Conservation (phyloP, 192 early-diverging fungal species). For the Phlyctochytrium planicorne region DNA sequence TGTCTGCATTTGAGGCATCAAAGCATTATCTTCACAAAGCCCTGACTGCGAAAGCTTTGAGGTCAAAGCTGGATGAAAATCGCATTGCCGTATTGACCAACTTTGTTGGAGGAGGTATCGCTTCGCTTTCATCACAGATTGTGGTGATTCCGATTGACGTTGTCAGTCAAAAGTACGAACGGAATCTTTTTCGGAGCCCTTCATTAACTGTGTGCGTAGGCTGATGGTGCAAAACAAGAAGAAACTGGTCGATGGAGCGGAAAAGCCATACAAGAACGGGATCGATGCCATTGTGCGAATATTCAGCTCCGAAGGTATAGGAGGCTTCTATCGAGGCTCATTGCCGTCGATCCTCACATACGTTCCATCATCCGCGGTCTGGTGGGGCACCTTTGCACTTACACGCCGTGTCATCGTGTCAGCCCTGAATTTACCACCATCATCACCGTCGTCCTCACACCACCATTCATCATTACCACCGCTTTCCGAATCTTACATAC, state of each 20-base stretch:
- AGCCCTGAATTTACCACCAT: no score
- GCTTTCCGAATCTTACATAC: no score
- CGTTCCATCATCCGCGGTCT: constrained; percentile 21
- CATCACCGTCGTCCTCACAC: no score
- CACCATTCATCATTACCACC: no score
- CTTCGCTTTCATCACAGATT: constrained; percentile 24
- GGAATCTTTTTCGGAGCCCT: no score
- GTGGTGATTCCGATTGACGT: constrained; percentile 33
- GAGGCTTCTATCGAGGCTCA: constrained; percentile 25
- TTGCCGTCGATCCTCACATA: constrained; percentile 22
- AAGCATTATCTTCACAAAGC: neutral
- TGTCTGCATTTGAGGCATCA: constrained; percentile 22
- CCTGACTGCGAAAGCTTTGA: no score
- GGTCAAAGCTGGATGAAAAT: constrained; percentile 10
- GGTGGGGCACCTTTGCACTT: constrained; percentile 26
- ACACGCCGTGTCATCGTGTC: constrained; percentile 7
- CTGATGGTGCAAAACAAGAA: neutral
- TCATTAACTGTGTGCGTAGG: neutral
- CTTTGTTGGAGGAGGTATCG: constrained; percentile 26
- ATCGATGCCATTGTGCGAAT: neutral
- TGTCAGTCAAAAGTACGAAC: constrained; percentile 23
- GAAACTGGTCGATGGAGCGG: neutral
- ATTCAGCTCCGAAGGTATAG: constrained; percentile 11
- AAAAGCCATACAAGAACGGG: neutral
- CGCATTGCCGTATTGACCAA: constrained; percentile 19